Percentiles rank a stretch among this genome's conserved stretches.
Evolutionary conservation across 208 protist genomes (phyloP).

Genomic region (Leishmania braziliensis): DNA sequence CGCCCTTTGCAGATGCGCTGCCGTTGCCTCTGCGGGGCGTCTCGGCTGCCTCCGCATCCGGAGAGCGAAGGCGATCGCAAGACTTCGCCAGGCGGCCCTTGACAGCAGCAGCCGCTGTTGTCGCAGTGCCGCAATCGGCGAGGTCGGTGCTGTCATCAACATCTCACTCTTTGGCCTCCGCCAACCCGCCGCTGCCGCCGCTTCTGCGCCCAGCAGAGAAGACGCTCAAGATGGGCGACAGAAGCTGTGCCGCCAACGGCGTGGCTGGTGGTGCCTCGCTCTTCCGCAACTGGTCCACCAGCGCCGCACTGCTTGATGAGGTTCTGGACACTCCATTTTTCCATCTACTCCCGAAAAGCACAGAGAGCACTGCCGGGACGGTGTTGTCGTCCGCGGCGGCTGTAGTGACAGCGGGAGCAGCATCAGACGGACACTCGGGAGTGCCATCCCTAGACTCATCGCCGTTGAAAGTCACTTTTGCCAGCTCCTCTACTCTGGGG

Average conservation of each 20-base stretch:
- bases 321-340: background rate
- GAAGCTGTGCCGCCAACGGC: background rate
- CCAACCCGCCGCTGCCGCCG: background rate
- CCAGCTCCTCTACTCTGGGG: background rate
- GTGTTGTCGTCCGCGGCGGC: background rate
- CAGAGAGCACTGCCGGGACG: background rate
- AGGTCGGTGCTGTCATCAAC: background rate
- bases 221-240: background rate
- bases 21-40: no score
- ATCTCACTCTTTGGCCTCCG: background rate
- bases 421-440: background rate
- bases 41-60: background rate
- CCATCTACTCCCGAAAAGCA: background rate
- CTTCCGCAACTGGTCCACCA: slow-evolving; percentile 19
- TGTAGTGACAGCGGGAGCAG: background rate
- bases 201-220: background rate
- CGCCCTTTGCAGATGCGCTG: background rate
- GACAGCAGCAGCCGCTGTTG: background rate
- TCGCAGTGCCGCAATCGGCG: background rate
- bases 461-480: background rate
- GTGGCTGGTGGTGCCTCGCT: background rate
- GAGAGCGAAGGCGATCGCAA: background rate
- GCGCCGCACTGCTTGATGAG: slow-evolving; percentile 11
- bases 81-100: background rate
- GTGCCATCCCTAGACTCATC: background rate